Conservation (phyloP, 2,329 filamentous ascomycete genomes). For the Rhynchosporium secalis region DNA sequence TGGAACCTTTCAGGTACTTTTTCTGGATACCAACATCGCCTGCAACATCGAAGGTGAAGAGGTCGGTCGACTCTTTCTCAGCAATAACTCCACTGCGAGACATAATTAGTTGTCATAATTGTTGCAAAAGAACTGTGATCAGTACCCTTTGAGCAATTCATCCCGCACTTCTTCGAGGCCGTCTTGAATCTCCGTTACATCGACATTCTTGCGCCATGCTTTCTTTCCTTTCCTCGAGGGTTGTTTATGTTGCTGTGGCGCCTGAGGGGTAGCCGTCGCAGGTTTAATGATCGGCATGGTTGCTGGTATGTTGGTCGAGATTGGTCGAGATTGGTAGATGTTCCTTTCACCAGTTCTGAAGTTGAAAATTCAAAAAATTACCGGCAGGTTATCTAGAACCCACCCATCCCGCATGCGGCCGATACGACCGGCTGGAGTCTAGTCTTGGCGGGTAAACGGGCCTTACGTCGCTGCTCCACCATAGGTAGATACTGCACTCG, state of each 20-base stretch:
- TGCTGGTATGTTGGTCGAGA: background rate
- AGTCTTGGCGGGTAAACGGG: constrained; percentile 13
- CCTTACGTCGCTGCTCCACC: background rate
- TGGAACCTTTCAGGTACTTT: constrained; percentile 68
- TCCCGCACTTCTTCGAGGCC: constrained; percentile 84
- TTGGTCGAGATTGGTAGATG: background rate
- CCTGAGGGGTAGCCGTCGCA: constrained; percentile 50
- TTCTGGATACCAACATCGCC: constrained; percentile 67
- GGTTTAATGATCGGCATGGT: constrained; percentile 40
- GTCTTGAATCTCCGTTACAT: constrained; percentile 80
- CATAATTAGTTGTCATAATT: constrained; percentile 19
- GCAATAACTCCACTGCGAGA: constrained; percentile 72
- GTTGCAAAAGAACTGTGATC: constrained; percentile 9
- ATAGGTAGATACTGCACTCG: background rate
- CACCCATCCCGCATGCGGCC: background rate
- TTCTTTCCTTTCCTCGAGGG: constrained; percentile 96
- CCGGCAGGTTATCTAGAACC: constrained; percentile 13
- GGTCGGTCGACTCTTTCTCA: constrained; percentile 78
- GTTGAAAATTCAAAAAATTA: constrained; percentile 20
- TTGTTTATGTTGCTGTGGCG: constrained; percentile 81
- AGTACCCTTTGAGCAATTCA: constrained; percentile 85
- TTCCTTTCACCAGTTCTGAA: background rate
- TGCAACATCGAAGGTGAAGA: constrained; percentile 79
- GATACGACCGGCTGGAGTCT: background rate
- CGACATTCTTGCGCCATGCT: constrained; percentile 98